Conservation (phyloP, 169 alveolate species). For the Toxoplasma gondii region DNA sequence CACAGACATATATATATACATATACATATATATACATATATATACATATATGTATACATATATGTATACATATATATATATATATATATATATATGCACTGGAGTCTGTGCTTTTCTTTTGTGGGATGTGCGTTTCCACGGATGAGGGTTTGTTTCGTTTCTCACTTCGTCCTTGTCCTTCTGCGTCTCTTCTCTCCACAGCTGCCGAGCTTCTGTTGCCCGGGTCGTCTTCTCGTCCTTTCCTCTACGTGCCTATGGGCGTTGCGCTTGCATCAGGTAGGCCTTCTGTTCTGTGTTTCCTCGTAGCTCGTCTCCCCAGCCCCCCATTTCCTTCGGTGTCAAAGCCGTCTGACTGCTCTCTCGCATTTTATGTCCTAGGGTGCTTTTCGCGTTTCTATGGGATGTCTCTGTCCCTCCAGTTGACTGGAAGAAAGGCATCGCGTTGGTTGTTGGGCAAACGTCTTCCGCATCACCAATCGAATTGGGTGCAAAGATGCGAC, state of each 20-base stretch:
- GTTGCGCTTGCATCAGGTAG: neutral
- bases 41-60: neutral
- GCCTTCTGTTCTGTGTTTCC: neutral
- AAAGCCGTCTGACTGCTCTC: no score
- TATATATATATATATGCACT: neutral
- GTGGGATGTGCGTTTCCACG: neutral
- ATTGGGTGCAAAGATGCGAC: no score
- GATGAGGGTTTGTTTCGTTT: no score
- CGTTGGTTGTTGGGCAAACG: no score
- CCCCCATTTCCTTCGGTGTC: no score
- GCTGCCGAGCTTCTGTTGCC: neutral
- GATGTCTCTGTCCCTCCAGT: no score
- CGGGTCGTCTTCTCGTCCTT: neutral
- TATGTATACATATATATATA: neutral
- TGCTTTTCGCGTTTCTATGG: no score
- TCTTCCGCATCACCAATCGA: no score
- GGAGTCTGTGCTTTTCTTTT: neutral
- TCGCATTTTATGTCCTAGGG: no score
- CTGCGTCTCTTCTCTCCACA: neutral
- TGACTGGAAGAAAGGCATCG: no score
- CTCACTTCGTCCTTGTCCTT: neutral
- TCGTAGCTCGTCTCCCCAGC: neutral
- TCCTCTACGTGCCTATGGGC: neutral
- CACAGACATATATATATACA: neutral
- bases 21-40: neutral